phyloP scores from a whole-genome alignment of 352 stramenopile genomes.

The Phytopythium oedochilum region DNA sequence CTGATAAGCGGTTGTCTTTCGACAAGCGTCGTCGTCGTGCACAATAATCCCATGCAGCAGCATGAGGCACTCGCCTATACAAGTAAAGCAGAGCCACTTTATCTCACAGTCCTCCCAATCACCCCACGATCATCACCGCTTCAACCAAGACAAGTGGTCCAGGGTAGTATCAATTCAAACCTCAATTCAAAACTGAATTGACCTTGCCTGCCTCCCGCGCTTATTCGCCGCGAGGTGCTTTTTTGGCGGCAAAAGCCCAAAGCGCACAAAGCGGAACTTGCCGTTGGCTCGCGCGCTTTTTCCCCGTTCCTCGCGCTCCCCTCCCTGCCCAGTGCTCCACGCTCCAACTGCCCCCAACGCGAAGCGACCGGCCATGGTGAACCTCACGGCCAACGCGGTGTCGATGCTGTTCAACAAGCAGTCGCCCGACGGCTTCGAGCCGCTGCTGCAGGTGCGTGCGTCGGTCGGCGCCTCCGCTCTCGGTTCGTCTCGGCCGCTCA shows the following conservation, averaged over 20 bases:
- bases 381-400: conserved; percentile 80
- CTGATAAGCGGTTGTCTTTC: no score
- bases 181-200: conserved; percentile 2
- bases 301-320: not conserved
- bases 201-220: not conserved
- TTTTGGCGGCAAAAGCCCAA: conserved; percentile 4
- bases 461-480: not conserved
- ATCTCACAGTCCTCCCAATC: no score
- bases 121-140: no score
- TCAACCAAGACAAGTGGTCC: not conserved
- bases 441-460: conserved; percentile 55
- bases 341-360: no score
- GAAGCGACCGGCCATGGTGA: conserved; percentile 41
- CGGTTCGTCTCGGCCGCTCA: not conserved
- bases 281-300: not conserved
- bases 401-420: conserved; percentile 86
- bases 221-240: not conserved
- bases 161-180: not conserved
- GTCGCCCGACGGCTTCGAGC: conserved; percentile 79
- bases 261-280: not conserved
- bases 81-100: no score
- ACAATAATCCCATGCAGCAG: no score
- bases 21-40: no score
- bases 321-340: not conserved
- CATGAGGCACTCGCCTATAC: no score